Evolutionary conservation across 805 yeast species (phyloP), one percentile per base, ranked within the genome.

Genomic region (Yarrowia phangngaensis): DNA sequence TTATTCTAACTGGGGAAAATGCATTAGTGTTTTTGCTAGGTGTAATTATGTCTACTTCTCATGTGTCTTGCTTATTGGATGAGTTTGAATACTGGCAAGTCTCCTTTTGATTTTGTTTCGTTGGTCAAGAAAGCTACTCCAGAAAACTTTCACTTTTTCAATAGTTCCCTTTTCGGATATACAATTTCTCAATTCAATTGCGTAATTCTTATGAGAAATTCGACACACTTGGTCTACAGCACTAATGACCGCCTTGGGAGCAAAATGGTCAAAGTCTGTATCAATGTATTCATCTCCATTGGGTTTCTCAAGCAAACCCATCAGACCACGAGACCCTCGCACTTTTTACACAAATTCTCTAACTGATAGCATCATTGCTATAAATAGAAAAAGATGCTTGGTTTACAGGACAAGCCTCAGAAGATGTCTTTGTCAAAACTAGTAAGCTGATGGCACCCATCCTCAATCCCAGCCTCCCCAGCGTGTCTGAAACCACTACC

Each of bases 31-130:
- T 56, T 90, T 87, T 64, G 98, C 95, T 20, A 17, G 98, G 98
- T 62, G 81, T 87, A 60, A 82, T 97, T 12, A 90, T 90, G 98
- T 96, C 97, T 16, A 84, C 97, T 28, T 97, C 98, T 35, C 96
- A 88, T 63, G 89, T 89, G 58, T 65, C 78, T 88, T 61, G 77
- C 95, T 7, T 90, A 90, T 74, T 90, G 78, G 70, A 71, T 89
- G 64, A 82, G 95, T 6, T 75, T 88, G 66, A 86, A 84, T 69
- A 95, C 95, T 56, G 82, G 76, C 29, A 45, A 53, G 30, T 35
- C 53, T 8, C 36, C 54, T 31, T 28, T 38, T 6, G 57, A 55
- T 5, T 43, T 58, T 24, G 23, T 51, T 23, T 27, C 36, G 9
- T 43, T 58, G 15, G 28, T 50, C 13, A 40, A 55, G 31, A 30